phyloP scores from a whole-genome alignment of 2,329 filamentous ascomycete genomes.

The Botrytis byssoidea region DNA sequence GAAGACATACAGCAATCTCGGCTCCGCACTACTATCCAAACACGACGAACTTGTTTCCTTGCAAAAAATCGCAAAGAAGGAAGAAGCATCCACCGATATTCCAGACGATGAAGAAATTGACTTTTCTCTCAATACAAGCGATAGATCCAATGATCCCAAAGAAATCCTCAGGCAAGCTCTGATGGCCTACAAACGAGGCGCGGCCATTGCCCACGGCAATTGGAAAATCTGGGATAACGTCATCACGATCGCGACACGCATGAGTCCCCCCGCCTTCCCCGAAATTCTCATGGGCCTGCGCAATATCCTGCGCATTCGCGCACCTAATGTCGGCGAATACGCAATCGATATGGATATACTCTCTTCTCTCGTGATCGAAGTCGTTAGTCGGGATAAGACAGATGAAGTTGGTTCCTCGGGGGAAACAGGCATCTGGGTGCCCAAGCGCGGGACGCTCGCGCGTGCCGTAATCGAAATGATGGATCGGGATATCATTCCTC shows the following conservation, averaged over 20 bases:
- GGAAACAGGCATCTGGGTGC: conserved; percentile 41
- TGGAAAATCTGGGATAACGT: conserved; percentile 97
- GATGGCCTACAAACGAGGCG: conserved; percentile 81
- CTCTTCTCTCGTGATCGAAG: conserved; percentile 67
- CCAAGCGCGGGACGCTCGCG: conserved; percentile 58
- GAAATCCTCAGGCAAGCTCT: conserved; percentile 70
- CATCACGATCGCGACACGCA: conserved; percentile 77
- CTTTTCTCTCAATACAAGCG: conserved; percentile 32
- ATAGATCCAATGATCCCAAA: conserved; percentile 36
- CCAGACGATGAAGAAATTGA: conserved; percentile 23
- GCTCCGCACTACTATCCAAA: conserved; percentile 73
- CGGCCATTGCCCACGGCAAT: conserved; percentile 78
- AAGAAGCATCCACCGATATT: conserved; percentile 26
- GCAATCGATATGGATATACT: conserved; percentile 75
- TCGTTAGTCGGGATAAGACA: conserved; percentile 50
- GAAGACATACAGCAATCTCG: conserved; percentile 92
- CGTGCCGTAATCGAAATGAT: conserved; percentile 68
- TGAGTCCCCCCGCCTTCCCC: conserved; percentile 69
- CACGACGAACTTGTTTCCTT: conserved; percentile 52
- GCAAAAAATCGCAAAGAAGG: conserved; percentile 40
- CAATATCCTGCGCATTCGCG: conserved; percentile 72
- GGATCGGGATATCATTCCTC: conserved; percentile 71
- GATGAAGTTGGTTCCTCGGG: conserved; percentile 22
- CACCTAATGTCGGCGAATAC: conserved; percentile 65
- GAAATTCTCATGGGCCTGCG: conserved; percentile 76